phyloP scores from a whole-genome alignment of 176 grass and related monocot genomes.

The Cocos nucifera region DNA sequence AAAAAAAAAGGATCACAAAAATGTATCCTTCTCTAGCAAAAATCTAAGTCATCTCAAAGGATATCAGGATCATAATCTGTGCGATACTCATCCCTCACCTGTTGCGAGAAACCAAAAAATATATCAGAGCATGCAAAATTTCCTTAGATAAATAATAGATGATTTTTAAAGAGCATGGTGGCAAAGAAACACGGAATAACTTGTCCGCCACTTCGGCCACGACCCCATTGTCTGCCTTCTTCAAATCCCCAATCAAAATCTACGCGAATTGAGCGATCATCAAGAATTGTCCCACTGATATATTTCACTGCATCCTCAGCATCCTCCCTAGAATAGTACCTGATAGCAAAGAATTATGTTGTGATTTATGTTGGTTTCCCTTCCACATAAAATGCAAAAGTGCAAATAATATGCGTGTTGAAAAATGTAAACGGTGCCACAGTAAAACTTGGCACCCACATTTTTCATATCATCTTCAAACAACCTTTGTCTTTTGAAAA shows the following conservation, averaged over 20 bases:
- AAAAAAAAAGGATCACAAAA: too few species aligned
- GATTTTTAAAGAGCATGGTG: background rate
- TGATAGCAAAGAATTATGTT: background rate
- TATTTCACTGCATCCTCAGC: constrained; percentile 97
- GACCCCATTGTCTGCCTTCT: constrained; percentile 68
- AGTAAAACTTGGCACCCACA: too few species aligned
- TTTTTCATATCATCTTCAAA: too few species aligned
- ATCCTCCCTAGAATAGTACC: constrained; percentile 95
- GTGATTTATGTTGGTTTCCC: too few species aligned
- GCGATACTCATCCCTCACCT: constrained; percentile 94
- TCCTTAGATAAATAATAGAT: background rate
- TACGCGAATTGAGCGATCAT: constrained; percentile 82
- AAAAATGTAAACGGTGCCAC: too few species aligned
- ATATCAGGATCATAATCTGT: constrained; percentile 96
- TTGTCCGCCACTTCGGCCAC: constrained; percentile 92
- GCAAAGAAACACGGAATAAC: constrained; percentile 21
- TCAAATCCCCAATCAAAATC: constrained; percentile 65
- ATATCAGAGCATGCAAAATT: background rate
- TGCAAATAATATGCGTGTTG: too few species aligned
- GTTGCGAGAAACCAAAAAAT: constrained; percentile 4
- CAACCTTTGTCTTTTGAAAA: too few species aligned
- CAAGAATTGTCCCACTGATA: constrained; percentile 94
- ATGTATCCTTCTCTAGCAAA: too few species aligned
- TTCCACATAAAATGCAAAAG: too few species aligned
- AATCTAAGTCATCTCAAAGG: constrained; percentile 6